phyloP scores from a whole-genome alignment of 371 early-diverging fungal species.

The Rhizopus microsporus region DNA sequence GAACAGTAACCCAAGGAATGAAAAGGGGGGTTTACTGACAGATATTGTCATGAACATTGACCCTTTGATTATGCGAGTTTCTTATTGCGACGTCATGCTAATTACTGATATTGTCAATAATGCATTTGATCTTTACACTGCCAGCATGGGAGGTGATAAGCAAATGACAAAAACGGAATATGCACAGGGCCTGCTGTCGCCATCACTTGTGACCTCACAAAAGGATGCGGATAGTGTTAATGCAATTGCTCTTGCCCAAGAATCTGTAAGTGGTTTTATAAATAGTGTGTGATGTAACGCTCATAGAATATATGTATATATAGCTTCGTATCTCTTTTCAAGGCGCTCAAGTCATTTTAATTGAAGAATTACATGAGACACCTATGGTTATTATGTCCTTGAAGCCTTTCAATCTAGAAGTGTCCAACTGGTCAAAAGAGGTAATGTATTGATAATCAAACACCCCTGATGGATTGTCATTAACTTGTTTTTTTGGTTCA shows the following conservation, averaged over 20 bases:
- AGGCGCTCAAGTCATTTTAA: slow-evolving; percentile 82
- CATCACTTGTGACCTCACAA: background rate
- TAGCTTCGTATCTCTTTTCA: slow-evolving; percentile 64
- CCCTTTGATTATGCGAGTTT: slow-evolving; percentile 68
- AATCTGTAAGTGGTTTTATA: slow-evolving; percentile 16
- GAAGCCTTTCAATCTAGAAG: slow-evolving; percentile 75
- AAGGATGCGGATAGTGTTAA: slow-evolving; percentile 13
- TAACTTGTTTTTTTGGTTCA: slow-evolving; percentile 11
- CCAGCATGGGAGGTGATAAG: slow-evolving; percentile 8
- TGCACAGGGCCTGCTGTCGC: slow-evolving; percentile 7
- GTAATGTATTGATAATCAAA: slow-evolving; percentile 23
- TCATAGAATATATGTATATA: background rate
- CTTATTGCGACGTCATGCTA: slow-evolving; percentile 84
- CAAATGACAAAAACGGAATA: background rate
- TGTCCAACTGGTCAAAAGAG: slow-evolving; percentile 85
- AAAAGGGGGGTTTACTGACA: slow-evolving; percentile 22
- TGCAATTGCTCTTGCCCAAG: slow-evolving; percentile 23
- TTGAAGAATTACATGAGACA: slow-evolving; percentile 89
- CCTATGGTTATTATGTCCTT: slow-evolving; percentile 89
- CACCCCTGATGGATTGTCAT: background rate
- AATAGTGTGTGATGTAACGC: background rate
- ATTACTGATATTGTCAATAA: slow-evolving; percentile 83
- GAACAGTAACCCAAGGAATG: slow-evolving; percentile 51
- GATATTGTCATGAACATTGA: slow-evolving; percentile 63
- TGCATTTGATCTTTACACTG: slow-evolving; percentile 61